Conservation (phyloP, 192 early-diverging fungal genomes). For the Mortierella claussenii region DNA sequence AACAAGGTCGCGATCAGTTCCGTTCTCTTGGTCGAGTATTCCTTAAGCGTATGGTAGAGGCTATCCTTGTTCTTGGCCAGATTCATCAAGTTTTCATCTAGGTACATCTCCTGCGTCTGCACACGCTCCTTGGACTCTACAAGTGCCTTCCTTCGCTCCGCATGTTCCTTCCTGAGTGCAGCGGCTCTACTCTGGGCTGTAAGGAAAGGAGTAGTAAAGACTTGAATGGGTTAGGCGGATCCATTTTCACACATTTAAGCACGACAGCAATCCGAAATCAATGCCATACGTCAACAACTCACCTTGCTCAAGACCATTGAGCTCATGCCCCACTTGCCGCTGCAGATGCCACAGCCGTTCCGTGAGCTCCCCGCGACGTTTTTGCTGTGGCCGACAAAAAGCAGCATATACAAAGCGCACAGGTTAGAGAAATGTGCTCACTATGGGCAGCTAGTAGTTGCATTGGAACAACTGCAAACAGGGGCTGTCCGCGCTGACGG, state of each 20-base stretch:
- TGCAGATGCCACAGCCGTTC: constrained; percentile 50
- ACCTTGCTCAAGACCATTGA: constrained; percentile 54
- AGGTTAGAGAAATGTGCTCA: too few species aligned
- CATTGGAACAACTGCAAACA: too few species aligned
- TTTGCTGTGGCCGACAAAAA: constrained; percentile 37
- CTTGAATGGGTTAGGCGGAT: too few species aligned
- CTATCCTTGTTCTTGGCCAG: constrained; percentile 55
- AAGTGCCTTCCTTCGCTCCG: constrained; percentile 41
- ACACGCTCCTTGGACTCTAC: constrained; percentile 50
- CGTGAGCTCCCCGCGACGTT: constrained; percentile 41
- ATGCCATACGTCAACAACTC: too few species aligned
- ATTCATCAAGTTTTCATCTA: constrained; percentile 58
- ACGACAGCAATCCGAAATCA: too few species aligned
- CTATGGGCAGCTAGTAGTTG: too few species aligned
- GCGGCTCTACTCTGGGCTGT: constrained; percentile 48
- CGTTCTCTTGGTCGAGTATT: constrained; percentile 51
- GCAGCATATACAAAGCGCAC: too few species aligned
- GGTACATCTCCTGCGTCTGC: constrained; percentile 56
- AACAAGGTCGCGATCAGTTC: constrained; percentile 69
- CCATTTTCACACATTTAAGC: too few species aligned
- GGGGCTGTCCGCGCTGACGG: too few species aligned
- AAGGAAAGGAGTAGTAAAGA: too few species aligned
- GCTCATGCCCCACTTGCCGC: constrained; percentile 53
- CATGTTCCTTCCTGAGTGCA: constrained; percentile 39
- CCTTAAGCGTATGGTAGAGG: constrained; percentile 49